Conservation (phyloP, 1,284 basidiomycete species). For the Cystobasidiaceae sp. region DNA sequence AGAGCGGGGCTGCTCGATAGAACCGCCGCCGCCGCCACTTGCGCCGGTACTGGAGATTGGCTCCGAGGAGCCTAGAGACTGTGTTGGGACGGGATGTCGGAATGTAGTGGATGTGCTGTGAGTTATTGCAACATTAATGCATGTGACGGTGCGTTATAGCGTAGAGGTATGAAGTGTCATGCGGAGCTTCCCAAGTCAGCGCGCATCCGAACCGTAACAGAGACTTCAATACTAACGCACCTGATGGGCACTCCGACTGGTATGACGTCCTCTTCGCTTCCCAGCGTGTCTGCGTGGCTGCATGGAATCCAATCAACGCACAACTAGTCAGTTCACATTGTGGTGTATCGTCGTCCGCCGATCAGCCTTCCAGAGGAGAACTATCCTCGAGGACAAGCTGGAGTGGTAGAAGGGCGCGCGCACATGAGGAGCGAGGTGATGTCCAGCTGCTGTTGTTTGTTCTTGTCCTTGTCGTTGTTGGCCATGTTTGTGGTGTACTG, state of each 20-base stretch:
- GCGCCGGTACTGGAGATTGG: no score
- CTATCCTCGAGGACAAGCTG: background rate
- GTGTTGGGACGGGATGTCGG: constrained; percentile 3
- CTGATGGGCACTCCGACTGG: constrained; percentile 28
- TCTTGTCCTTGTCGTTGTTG: background rate
- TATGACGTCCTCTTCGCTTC: constrained; percentile 7
- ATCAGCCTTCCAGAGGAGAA: no score
- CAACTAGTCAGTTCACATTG: background rate
- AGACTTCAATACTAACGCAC: background rate
- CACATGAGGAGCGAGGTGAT: constrained; percentile 27
- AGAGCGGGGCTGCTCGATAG: no score
- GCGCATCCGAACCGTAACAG: background rate
- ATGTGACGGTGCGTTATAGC: background rate
- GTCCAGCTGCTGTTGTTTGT: background rate
- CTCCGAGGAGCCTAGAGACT: no score
- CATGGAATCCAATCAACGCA: background rate
- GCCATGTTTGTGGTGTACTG: background rate
- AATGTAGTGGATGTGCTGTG: constrained; percentile 23
- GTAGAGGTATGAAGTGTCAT: background rate
- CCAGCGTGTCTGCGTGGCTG: constrained; percentile 28
- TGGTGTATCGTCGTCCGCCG: background rate
- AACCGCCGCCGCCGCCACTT: no score
- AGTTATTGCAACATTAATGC: background rate
- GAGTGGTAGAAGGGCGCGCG: background rate
- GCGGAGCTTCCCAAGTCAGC: background rate